A percentile compares a stretch with the other conserved stretches of the same genome.
phyloP scores from a whole-genome alignment of 768 basidiomycete genomes.

The Tulasnella sp. region DNA sequence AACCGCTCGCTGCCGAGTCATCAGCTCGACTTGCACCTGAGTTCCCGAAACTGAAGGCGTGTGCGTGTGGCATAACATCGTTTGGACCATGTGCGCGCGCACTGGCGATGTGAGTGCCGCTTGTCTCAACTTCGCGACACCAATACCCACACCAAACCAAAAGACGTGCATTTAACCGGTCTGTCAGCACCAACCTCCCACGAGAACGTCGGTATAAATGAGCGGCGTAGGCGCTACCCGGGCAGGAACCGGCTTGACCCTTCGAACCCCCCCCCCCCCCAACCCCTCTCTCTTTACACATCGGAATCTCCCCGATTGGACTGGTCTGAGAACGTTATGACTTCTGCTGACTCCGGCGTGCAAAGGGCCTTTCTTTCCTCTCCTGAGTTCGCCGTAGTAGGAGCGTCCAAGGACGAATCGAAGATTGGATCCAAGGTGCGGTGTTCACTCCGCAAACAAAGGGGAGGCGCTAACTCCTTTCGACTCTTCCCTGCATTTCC shows the following conservation, averaged over 20 bases:
- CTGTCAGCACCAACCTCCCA: neutral
- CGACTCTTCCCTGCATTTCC: neutral
- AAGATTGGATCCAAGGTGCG: constrained; percentile 75
- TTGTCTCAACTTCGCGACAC: neutral
- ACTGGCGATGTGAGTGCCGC: too few relatives aligned
- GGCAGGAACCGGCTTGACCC: neutral
- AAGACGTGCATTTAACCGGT: neutral
- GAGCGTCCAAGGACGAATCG: constrained; percentile 71
- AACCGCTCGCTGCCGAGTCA: neutral
- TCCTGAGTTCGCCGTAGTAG: constrained; percentile 63
- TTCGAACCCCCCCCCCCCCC: neutral
- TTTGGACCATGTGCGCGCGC: neutral
- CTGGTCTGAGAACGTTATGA: neutral
- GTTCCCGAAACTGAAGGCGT: neutral
- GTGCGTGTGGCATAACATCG: neutral
- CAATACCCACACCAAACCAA: neutral
- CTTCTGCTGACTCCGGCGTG: neutral
- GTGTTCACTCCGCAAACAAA: neutral
- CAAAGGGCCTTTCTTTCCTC: constrained; percentile 20
- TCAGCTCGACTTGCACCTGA: neutral
- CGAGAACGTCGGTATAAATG: neutral
- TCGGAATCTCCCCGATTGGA: neutral
- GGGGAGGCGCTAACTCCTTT: neutral
- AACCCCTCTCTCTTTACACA: neutral
- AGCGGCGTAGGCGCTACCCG: neutral